Base-by-base conservation (phyloP, 345 rosid species). In the Brassica napus region DNA sequence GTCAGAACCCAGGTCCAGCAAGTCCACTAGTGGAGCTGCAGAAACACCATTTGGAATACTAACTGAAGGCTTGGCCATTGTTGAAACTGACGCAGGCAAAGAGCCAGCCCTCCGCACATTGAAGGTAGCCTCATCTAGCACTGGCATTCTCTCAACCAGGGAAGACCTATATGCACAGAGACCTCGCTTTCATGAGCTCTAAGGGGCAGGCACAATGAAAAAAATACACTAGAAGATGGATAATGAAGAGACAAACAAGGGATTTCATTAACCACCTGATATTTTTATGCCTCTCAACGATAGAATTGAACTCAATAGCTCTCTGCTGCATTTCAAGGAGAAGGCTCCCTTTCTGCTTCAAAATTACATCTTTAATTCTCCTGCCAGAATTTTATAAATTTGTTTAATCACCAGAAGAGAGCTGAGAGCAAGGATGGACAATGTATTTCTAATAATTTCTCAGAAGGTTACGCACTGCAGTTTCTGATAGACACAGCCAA, bases 271-370 rank as follows among this genome's bases (percentile, higher is more conserved):
- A 75, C 34, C 77, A 92, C 98, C 95, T 89, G 78, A 94, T 91
- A 77, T 83, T 88, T 81, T 79, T 88, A 83, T 94, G 98, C 91
- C 87, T 92, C 85, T 85, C 93, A 69, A 94, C 84, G 79, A 94
- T 87, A 76, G 94, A 89, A 78, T 86, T 90, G 82, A 93, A 95
- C 80, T 95, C 99, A 7, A 93, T 87, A 62, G 98, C 93, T 82
- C 99, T 88, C 76, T 96, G 99, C 91, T 96, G 99, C 91, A 92
- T 88, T 83, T 96, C 99, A 78, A 96, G 99, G 81, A 90, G 91
- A 87, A 96, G 85, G 86, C 86, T 92, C 64, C 94, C 94, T 85
- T 90, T 96, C 79, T 88, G 87, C 73, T 89, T 97, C 79, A 82
- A 81, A 57, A 90, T 79, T 74, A 89, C 85, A 60, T 85, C 87